Conservation (phyloP, 176 grass and related monocot species). For the Raddia distichophylla region DNA sequence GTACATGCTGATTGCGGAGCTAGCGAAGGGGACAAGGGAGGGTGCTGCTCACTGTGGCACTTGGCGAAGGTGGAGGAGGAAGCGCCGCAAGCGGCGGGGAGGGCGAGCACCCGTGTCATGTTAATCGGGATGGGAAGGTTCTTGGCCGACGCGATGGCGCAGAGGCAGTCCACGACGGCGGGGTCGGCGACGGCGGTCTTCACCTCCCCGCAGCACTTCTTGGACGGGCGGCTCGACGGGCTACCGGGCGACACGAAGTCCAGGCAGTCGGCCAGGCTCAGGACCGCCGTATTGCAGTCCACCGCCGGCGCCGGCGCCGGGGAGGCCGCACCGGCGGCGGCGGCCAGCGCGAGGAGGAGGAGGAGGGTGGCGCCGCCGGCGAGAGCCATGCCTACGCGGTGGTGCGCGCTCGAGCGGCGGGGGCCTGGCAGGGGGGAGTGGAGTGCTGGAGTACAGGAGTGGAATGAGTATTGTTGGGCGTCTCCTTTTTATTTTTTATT, state of each 20-base stretch:
- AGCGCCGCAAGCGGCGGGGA: slow-evolving; percentile 42
- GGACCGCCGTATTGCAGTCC: background rate
- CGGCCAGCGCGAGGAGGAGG: slow-evolving; percentile 11
- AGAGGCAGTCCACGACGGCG: slow-evolving; percentile 46
- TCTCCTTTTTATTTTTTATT: background rate
- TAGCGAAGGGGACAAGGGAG: background rate
- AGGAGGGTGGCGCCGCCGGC: slow-evolving; percentile 21
- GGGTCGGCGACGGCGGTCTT: slow-evolving; percentile 37
- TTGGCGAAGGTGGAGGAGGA: slow-evolving; percentile 32
- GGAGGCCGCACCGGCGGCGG: slow-evolving; percentile 10
- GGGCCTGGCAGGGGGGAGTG: background rate
- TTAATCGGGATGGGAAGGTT: background rate
- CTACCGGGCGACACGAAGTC: slow-evolving; percentile 26
- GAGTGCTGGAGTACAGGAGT: no score
- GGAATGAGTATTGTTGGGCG: no score
- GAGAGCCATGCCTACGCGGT: slow-evolving; percentile 34
- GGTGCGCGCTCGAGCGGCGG: background rate
- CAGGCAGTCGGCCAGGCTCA: slow-evolving; percentile 34
- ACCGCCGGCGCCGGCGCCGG: slow-evolving; percentile 43
- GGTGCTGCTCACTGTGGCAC: slow-evolving; percentile 43
- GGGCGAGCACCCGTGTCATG: slow-evolving; percentile 38
- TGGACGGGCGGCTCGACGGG: background rate
- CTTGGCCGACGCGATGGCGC: slow-evolving; percentile 17
- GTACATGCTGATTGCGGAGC: background rate
- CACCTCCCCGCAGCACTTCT: slow-evolving; percentile 46